A percentile compares a stretch with the other conserved stretches of the same genome.
phyloP scores from a whole-genome alignment of 129 eudicot species.

The Chrysanthemum makinoi region DNA sequence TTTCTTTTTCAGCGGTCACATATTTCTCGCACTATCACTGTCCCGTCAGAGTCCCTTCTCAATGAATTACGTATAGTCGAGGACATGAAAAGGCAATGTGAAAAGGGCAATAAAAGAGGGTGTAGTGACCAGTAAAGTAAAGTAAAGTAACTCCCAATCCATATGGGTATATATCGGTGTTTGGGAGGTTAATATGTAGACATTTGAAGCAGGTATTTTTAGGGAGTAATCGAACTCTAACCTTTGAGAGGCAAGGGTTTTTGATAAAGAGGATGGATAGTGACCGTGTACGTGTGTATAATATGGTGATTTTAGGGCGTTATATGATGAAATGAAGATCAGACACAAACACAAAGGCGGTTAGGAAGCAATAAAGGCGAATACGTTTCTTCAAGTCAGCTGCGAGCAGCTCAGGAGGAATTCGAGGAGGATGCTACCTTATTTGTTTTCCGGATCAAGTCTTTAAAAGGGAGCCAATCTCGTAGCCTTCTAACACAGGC shows the following conservation, averaged over 20 bases:
- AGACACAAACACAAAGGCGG: conserved; percentile 57
- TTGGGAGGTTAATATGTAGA: no score
- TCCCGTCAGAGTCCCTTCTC: conserved; percentile 92
- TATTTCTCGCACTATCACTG: conserved; percentile 69
- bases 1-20: conserved; percentile 65
- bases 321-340: conserved; percentile 49
- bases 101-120: no score
- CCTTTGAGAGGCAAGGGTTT: no score
- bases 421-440: conserved; percentile 71
- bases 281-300: not conserved
- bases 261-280: not conserved
- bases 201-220: no score
- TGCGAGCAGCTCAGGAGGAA: conserved; percentile 64
- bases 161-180: no score
- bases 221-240: no score
- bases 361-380: conserved; percentile 37
- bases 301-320: conserved; percentile 35
- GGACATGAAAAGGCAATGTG: conserved; percentile 89
- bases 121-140: no score
- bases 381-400: conserved; percentile 39
- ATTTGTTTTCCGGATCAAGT: conserved; percentile 63
- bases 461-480: conserved; percentile 81
- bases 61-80: conserved; percentile 84
- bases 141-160: no score
- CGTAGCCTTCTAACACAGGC: conserved; percentile 91